Conservation (phyloP, 495 filamentous ascomycete genomes). For the Thozetella sp. region DNA sequence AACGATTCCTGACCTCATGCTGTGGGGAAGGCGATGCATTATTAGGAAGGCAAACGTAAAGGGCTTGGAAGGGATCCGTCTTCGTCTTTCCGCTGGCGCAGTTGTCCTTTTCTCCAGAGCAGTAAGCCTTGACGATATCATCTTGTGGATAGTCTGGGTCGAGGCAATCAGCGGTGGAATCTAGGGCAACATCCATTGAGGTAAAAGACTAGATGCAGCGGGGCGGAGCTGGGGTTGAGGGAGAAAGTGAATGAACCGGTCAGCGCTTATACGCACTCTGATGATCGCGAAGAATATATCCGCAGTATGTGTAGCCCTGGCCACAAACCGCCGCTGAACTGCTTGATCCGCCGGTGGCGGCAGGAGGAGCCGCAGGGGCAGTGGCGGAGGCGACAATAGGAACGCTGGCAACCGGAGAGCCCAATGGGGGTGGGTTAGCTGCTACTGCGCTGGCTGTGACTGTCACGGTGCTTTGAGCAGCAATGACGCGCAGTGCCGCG, state of each 20-base stretch:
- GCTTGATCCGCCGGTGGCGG: slow-evolving; percentile 9
- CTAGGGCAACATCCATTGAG: fast-evolving
- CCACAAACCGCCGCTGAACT: slow-evolving; percentile 30
- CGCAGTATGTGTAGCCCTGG: slow-evolving; percentile 45
- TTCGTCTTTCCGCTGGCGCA: slow-evolving; percentile 35
- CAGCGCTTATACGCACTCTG: slow-evolving; percentile 26
- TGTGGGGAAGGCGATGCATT: slow-evolving; percentile 21
- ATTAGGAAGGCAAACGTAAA: slow-evolving; percentile 39
- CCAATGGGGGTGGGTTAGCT: slow-evolving; percentile 3
- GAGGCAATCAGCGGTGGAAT: neutral
- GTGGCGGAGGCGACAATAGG: no score
- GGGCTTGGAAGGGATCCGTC: slow-evolving; percentile 36
- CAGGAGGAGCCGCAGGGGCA: no score
- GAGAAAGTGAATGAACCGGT: neutral
- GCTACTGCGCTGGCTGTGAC: neutral
- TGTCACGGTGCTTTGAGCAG: slow-evolving; percentile 9
- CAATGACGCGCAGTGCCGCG: slow-evolving; percentile 7
- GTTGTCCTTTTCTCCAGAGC: slow-evolving; percentile 32
- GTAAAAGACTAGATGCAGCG: neutral
- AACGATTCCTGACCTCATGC: neutral
- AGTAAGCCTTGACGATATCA: slow-evolving; percentile 42
- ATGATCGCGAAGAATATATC: slow-evolving; percentile 39
- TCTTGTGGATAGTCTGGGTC: slow-evolving; percentile 32
- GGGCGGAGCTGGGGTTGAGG: neutral
- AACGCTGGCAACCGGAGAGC: no score